Conservation (phyloP, 2,329 filamentous ascomycete genomes). For the Zymoseptoria pseudotritici region DNA sequence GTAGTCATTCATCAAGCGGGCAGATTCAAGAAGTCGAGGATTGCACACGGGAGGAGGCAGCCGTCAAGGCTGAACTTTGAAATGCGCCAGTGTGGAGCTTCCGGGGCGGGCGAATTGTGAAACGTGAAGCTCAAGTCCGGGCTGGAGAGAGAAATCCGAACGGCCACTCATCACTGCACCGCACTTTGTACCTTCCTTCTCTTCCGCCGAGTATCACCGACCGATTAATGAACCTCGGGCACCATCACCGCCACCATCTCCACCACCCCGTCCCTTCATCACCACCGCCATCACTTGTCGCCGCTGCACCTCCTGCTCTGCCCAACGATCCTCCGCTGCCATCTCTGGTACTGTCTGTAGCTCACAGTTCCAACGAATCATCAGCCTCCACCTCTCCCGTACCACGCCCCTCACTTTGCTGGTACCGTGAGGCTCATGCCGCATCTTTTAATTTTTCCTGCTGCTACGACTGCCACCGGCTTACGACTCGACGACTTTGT, state of each 20-base stretch:
- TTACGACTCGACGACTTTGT: not conserved
- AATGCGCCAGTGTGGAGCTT: not conserved
- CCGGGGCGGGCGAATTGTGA: not conserved
- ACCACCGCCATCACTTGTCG: not conserved
- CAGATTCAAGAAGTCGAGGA: not conserved
- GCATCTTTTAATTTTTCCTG: not conserved
- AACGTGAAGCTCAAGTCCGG: not conserved
- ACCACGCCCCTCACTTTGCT: not conserved
- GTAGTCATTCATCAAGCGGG: no score
- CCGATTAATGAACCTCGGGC: not conserved
- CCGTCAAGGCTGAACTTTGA: not conserved
- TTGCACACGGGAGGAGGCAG: not conserved
- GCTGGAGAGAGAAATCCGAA: not conserved
- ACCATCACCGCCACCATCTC: not conserved
- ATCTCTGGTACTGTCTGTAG: not conserved
- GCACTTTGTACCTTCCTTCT: not conserved
- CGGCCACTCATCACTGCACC: not conserved
- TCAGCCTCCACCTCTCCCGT: not conserved
- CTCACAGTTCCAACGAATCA: not conserved
- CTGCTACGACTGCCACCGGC: not conserved
- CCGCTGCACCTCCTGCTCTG: not conserved
- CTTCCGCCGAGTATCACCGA: not conserved
- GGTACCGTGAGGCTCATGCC: not conserved
- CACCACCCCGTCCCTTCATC: not conserved
- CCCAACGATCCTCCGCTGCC: no score